Base-by-base conservation (phyloP, 2,329 filamentous ascomycete species). In the Tolypocladium ovalisporum region DNA sequence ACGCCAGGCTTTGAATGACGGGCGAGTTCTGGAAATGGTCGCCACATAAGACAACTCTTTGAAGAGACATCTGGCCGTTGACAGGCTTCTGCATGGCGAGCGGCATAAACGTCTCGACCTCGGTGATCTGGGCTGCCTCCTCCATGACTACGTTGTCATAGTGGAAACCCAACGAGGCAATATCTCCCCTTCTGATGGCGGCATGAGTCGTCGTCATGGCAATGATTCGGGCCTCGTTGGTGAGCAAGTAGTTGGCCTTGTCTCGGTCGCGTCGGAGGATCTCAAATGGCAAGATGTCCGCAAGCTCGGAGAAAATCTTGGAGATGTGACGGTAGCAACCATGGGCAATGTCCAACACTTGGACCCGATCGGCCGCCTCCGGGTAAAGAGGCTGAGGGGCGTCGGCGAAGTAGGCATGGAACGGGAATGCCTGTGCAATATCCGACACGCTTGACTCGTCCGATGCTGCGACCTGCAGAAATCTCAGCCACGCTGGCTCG, bases 171-270 rank as follows among this genome's bases (percentile, higher is more conserved):
- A 97, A 80, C 19, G 83, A 81, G 1, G 90, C 88, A 65, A 99
- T 97, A 66, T 97, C 93, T 61, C 90, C 85, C 61, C 93, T 81
- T 60, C 91, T 85, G 81, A 99, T 99, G 1, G 94, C 94, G 5
- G 94, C 95, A 71, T 99, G 94, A 0, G 95, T 99, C 4, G 92
- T 95, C 22, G 94, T 99, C 95, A 99, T 99, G 58, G 94, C 95
- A 62, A 99, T 87, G 61, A 99, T 94, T 39, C 94, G 87, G n/a
- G 95, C 95, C 73, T 97, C 93, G 66, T 91, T 97, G 7, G 91
- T 88, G 37, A 99, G 82, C 7, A 99, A 83, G 67, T 99, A 99
- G 71, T 97, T 97, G 55, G 92, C 88, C 75, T 95, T 97, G 70
- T 99, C 94, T 39, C 89, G 86, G 62, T 92, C 89, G 57, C 88